Base-by-base conservation (phyloP, 73 alveolate genomes). In the Paraurostyla sp. region DNA sequence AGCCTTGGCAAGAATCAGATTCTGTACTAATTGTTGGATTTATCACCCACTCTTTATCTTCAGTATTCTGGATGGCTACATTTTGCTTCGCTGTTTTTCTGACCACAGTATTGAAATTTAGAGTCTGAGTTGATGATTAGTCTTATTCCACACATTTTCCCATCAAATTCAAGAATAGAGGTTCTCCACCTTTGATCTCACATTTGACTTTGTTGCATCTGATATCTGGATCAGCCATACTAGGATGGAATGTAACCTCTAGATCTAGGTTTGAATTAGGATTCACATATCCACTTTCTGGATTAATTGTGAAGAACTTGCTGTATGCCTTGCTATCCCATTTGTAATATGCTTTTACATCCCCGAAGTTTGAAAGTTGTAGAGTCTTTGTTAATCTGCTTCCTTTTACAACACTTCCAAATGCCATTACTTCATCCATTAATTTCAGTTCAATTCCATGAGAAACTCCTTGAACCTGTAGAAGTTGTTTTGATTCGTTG, bases 371-470 rank as follows among this genome's bases (percentile, higher is more conserved):
- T 32, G 97, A 92, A 2, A 98, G 92, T 51, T 98, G 91, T 16
- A 98, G 93, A 15, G 91, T 90, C 90, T 96, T 98, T 7, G 97
- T 96, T 40, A 94, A 94, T 88, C 97, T 89, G 32, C 99, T 93
- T 76, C 97, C 97, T 23, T 94, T 97, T 33, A 98, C 98, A 16
- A 98, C 99, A 38, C 95, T 90, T 82, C 99, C 99, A 90, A 98
- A 98, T 83, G 99, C 97, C 59, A 97, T 94, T 0, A 98, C 97
- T 90, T 97, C 99, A 81, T 98, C 99, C 95, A 98, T 95, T 78
- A 98, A 90, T 76, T 98, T 98, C 48, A 98, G 96, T 87, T 98
- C 99, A 42, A 98, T 97, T 3, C 99, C 99, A 92, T 98, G 98
- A 16, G 99, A 97, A 20, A 98, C 99, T 68, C 99, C 99, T 40